Base-by-base conservation (phyloP, 2,329 filamentous ascomycete species). In the Emergomyces africanus region DNA sequence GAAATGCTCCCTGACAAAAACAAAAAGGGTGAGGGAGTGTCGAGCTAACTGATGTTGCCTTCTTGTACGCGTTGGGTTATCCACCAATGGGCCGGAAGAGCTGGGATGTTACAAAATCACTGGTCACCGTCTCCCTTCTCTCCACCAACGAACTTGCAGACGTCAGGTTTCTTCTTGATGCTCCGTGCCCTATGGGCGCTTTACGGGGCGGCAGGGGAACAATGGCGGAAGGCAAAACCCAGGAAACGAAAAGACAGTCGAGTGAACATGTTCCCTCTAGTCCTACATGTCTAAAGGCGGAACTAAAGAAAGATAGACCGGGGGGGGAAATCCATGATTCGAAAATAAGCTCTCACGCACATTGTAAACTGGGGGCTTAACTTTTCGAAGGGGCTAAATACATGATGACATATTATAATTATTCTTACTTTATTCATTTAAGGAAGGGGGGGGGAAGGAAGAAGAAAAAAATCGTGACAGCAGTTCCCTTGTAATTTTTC, bases 121-220 rank as follows among this genome's bases (percentile, higher is more conserved):
- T 53, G 46, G 57, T 53, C 35, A 44, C 30, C 35, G 41, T 58
- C 57, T 51, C 42, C 48, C 18, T 58, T 49, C 33, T 20, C 54
- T 55, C 44, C 46, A 53, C 57, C 48, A 58, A 58, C 48, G 48
- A 42, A 42, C 25, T 53, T 58, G 28, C 57, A 44, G 25, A 33
- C 30, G 35, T 44, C 44, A 44, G 35, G 48, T 58, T 53, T 58
- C 46, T 10, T 44, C 44, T 25, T 51, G 44, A 33, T 58, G 46
- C 20, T 25, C 3, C 46, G 46, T 49, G 35, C 57, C 57, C 28
- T 53, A 28, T 41, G 23, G 35, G 35, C 44, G 57, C 35, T 20
- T 58, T 37, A 58, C 57, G 25, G 18, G 18, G 46, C 28, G 48
- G n/a, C 48, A 53, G 14, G 57, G 33, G 23, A n/a, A 44, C 2